Evolutionary conservation across 169 alveolate species (phyloP), one percentile per base, ranked within the genome.

Genomic region (Pseudocohnilembus persalinus): DNA sequence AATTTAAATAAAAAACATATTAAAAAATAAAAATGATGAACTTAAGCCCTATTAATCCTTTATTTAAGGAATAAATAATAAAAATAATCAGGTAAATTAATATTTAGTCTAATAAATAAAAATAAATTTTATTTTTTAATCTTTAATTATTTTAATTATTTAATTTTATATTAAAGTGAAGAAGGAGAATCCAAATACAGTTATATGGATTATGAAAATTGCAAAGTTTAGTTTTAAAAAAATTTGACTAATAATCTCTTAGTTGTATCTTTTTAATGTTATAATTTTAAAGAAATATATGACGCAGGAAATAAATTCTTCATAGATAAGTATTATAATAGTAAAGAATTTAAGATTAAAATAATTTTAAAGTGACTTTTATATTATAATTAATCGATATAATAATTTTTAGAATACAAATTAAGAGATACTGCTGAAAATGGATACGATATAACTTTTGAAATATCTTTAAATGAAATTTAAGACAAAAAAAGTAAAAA

Each of bases 391-490:
- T n/a, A n/a, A n/a, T n/a, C n/a, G n/a, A n/a, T n/a, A n/a, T n/a
- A n/a, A n/a, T n/a, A n/a, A n/a, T n/a, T 11, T 0, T 28, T 79
- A 79, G 84, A 64, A 29, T 79, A 79, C 30, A 1, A 1, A 26
- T 24, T 79, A 27, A 33, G 63, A 79, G 63, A 29, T 0, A 33
- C 6, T 0, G 63, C 84, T 26, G 0, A 25, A 26, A 64, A 64
- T 15, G 84, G 84, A 26, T 79, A 34, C 64, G 84, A 79, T 29
- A 79, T 79, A 32, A 79, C 84, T 15, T 35, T 79, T 79, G 32
- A 31, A 1, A 64, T 0, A 29, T n/a, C 74, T 20, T 63, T 79
- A 49, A 31, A n/a, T 76, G 24, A 35, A n/a, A 49, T 79, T 0
- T 26, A 63, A 79, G 74, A 79, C 27, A 79, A 29, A 26, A 30